phyloP scores from a whole-genome alignment of 2,329 filamentous ascomycete genomes.

The Cladophialophora yegresii region DNA sequence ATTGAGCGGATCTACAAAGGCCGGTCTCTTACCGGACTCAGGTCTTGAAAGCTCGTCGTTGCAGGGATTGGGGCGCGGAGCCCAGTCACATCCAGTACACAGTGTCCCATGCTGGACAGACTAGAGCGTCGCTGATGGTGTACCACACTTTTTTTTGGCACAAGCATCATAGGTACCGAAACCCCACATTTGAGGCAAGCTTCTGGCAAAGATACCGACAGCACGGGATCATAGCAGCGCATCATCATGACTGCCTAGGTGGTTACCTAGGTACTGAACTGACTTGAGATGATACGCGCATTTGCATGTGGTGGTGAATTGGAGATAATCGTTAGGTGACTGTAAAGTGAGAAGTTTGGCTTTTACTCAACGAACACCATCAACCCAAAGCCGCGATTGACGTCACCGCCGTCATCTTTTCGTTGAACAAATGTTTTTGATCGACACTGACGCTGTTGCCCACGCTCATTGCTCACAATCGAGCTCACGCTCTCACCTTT shows the following conservation, averaged over 20 bases:
- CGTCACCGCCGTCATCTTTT: conserved; percentile 17
- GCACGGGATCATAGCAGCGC: background rate
- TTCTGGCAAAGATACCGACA: background rate
- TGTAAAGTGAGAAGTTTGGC: background rate
- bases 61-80: background rate
- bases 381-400: background rate
- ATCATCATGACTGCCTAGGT: background rate
- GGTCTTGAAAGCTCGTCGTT: background rate
- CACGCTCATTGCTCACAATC: background rate
- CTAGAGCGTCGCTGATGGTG: no score
- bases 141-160: background rate
- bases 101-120: no score
- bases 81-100: background rate
- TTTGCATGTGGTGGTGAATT: background rate
- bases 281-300: background rate
- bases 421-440: conserved; percentile 2
- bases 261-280: no score
- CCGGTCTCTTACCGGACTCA: background rate
- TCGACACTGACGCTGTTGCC: background rate
- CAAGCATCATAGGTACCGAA: no score
- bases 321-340: background rate
- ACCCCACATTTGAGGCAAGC: no score
- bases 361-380: background rate
- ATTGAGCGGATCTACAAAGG: background rate
- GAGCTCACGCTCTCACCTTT: background rate